phyloP scores from a whole-genome alignment of 176 grass and related monocot species.

The Carex cristatella region DNA sequence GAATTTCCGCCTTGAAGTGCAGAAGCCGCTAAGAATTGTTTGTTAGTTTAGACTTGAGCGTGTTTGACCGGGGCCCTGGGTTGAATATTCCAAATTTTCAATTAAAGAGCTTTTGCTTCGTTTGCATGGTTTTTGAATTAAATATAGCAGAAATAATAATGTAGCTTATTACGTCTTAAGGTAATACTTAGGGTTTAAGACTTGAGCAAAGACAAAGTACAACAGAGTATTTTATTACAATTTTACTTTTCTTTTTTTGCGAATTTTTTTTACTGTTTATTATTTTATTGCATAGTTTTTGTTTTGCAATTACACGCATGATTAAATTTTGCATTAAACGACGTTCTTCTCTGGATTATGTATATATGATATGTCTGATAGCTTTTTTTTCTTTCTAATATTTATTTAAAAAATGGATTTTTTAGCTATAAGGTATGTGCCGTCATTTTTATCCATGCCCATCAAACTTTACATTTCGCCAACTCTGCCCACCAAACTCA shows the following conservation, averaged over 20 bases:
- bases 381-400: too few species aligned
- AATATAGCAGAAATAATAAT: not conserved
- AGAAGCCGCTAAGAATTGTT: not conserved
- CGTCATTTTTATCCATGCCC: too few species aligned
- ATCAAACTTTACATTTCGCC: too few species aligned
- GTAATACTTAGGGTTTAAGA: not conserved
- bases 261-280: not conserved
- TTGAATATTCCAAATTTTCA: not conserved
- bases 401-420: too few species aligned
- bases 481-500: too few species aligned
- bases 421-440: too few species aligned
- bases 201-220: not conserved
- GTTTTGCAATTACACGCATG: not conserved
- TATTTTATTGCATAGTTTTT: not conserved
- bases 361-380: too few species aligned
- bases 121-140: not conserved
- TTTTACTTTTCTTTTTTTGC: not conserved
- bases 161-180: not conserved
- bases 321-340: not conserved
- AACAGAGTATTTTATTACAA: not conserved
- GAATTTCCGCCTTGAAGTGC: not conserved
- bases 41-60: not conserved
- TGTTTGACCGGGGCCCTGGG: not conserved
- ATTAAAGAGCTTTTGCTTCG: not conserved
- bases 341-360: not conserved